phyloP scores from a whole-genome alignment of 495 filamentous ascomycete species.

The Penicillium parvum region DNA sequence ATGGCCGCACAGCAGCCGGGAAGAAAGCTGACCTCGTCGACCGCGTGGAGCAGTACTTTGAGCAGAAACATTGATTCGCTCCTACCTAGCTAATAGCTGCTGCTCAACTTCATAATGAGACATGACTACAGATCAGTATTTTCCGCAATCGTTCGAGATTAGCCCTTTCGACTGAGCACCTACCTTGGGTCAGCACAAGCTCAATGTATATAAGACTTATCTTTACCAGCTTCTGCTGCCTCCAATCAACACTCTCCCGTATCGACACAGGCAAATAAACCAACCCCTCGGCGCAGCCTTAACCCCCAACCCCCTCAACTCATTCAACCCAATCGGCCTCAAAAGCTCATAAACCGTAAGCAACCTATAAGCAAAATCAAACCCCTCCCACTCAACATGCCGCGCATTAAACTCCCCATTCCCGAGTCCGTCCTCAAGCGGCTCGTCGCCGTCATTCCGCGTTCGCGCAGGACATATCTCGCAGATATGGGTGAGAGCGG shows the following conservation, averaged over 20 bases:
- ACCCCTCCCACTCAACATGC: background rate
- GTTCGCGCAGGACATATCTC: conserved; percentile 1
- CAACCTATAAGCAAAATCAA: background rate
- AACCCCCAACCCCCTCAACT: background rate
- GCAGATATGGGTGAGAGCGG: conserved; percentile 8
- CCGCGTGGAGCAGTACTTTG: conserved; percentile 71
- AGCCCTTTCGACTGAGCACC: no score
- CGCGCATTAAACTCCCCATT: background rate
- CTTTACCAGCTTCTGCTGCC: conserved; percentile 2
- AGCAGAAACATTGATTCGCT: conserved; percentile 41
- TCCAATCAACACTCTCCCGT: background rate
- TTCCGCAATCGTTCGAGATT: no score
- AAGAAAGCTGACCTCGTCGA: conserved; percentile 81
- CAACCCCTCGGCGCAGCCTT: background rate
- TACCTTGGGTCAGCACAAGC: no score
- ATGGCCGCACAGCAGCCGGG: conserved; percentile 57
- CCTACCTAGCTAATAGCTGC: no score
- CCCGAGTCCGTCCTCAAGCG: background rate
- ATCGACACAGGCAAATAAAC: conserved; percentile 1
- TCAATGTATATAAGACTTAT: background rate
- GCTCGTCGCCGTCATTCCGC: background rate
- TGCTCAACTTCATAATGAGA: no score
- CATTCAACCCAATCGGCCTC: background rate
- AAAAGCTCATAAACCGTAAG: background rate
- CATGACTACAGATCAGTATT: no score